These are phyloP conservation scores for Pyrenophora tritici-repentis DNA, from an alignment of 2,329 filamentous ascomycete species.

Conservation along the genomic window DNA sequence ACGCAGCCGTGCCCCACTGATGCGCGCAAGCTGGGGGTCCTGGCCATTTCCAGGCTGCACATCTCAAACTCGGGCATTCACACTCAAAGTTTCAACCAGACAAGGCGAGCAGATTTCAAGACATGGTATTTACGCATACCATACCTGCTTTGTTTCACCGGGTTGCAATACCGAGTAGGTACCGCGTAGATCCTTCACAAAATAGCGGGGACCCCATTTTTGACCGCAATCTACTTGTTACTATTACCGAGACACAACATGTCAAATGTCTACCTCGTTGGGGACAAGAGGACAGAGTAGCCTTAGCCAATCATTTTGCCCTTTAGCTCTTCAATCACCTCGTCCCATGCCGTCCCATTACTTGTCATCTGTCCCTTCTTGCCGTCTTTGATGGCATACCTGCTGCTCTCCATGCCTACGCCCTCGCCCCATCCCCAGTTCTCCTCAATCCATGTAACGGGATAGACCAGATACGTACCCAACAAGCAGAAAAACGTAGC, in stretches of 20 bases:
- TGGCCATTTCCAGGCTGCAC: not conserved
- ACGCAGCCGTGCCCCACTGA: not conserved
- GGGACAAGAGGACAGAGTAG: not conserved
- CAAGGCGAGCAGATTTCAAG: constrained; percentile 8
- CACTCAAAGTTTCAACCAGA: constrained; percentile 3
- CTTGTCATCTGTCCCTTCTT: constrained; percentile 7
- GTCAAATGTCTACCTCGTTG: no score
- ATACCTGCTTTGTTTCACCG: constrained; percentile 3
- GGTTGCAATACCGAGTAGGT: not conserved
- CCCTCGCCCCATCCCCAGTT: constrained; percentile 20
- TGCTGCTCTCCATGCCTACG: constrained; percentile 12
- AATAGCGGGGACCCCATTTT: no score
- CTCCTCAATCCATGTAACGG: constrained; percentile 47
- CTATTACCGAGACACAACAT: no score
- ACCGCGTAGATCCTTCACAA: no score
- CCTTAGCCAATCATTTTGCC: constrained; percentile 17
- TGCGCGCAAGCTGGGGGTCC: constrained; percentile 3
- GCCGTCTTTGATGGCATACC: constrained; percentile 9
- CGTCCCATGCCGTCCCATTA: constrained; percentile 16
- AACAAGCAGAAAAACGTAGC: constrained; percentile 69
- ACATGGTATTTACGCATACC: not conserved
- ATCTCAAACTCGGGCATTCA: not conserved
- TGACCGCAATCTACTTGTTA: no score
- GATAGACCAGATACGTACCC: constrained; percentile 58
- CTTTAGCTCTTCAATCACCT: constrained; percentile 19